Evolutionary conservation across 176 grass and related monocot species (phyloP), one percentile per base, ranked within the genome.

Genomic region (Pontederia paniculata): DNA sequence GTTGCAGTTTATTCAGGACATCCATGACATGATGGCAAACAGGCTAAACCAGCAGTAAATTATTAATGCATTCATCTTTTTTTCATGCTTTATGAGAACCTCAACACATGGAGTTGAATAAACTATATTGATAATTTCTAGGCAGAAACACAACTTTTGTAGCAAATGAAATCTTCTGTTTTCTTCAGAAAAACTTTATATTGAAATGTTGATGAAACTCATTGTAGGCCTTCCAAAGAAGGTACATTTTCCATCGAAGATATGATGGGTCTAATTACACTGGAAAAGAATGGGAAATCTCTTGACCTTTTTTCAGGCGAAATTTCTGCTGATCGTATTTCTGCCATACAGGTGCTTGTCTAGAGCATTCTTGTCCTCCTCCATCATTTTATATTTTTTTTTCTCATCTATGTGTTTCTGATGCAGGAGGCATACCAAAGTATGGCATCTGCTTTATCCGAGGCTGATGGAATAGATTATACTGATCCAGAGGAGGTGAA

Each of bases 381-480:
- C 1, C 14, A 8, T 44, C 20, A 42, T 62, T 2, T 58, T 44
- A 52, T 14, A 72, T 43, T 22, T 12, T 48, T n/a, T 61, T 42
- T 28, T 23, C 5, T 18, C 19, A 12, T 14, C 22, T 52, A n/a
- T 50, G 21, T 11, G 41, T 23, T 17, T 44, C 22, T 60, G 17
- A 42, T 72, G 11, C 28, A 96, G 91, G 85, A 96, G 48, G 91
- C 91, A 66, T 89, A 96, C 52, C 63, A 65, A 56, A 87, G 79
- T 70, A 96, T 89, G 91, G 91, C 79, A 83, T 87, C 86, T 76
- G 91, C 82, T 19, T 79, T 96, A 25, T 96, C 86, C 49, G 86
- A 89, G 70, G 91, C 91, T 67, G 91, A 96, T 79, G 91, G 91
- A 61, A 78, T 96, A 55, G 91, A 96, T 74, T 96, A 96, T 62